A percentile compares a stretch with the other conserved stretches of the same genome.
phyloP scores from a whole-genome alignment of 2,329 filamentous ascomycete species.

The Acrocalymma vagum region DNA sequence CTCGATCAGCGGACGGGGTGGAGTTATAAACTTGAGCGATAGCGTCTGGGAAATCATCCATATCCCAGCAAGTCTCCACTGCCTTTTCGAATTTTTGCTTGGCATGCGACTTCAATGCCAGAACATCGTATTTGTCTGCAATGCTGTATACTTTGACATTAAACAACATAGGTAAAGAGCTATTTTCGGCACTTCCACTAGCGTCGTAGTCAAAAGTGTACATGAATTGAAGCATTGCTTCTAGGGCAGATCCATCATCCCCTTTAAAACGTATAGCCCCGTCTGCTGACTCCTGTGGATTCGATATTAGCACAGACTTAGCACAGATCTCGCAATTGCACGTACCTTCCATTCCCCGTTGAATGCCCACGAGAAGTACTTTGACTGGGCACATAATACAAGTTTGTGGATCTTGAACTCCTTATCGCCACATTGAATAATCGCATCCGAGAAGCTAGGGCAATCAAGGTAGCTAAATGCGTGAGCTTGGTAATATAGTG shows the following conservation, averaged over 20 bases:
- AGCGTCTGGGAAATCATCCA: too few relatives aligned
- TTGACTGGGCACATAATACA: slow-evolving; percentile 2
- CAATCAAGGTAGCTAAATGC: too few relatives aligned
- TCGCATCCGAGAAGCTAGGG: too few relatives aligned
- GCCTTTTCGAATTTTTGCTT: slow-evolving; percentile 4
- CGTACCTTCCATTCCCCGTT: too few relatives aligned
- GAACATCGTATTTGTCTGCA: slow-evolving; percentile 7
- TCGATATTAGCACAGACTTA: too few relatives aligned
- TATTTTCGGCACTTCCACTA: background rate
- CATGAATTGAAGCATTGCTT: slow-evolving; percentile 9
- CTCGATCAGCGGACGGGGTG: too few relatives aligned
- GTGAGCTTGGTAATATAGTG: too few relatives aligned
- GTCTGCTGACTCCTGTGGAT: slow-evolving; percentile 2
- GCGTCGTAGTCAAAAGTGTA: slow-evolving; percentile 7
- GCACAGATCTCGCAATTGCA: too few relatives aligned
- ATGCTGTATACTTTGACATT: slow-evolving; percentile 1
- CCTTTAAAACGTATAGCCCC: background rate
- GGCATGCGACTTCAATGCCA: slow-evolving; percentile 6
- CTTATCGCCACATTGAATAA: background rate
- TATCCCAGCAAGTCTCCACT: too few relatives aligned
- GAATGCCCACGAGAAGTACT: slow-evolving; percentile 1
- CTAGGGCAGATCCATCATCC: slow-evolving; percentile 1
- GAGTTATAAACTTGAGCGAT: too few relatives aligned
- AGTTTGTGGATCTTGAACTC: slow-evolving; percentile 3
- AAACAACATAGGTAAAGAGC: background rate